A percentile compares a stretch with the other conserved stretches of the same genome.
Conservation (phyloP, 768 basidiomycete genomes). For the Lentinula edodes region DNA sequence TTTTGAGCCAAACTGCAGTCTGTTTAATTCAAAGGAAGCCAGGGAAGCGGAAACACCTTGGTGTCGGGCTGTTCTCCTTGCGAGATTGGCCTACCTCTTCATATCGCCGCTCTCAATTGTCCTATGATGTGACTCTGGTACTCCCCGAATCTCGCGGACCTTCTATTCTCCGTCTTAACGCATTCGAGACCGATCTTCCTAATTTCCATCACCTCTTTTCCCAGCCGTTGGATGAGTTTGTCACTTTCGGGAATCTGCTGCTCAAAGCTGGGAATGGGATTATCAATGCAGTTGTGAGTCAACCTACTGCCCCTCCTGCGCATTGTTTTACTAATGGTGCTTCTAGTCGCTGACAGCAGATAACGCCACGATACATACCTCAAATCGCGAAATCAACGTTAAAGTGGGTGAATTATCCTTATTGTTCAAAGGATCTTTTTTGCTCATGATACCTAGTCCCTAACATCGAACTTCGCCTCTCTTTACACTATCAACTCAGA, state of each 20-base stretch:
- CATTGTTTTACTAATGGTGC: background rate
- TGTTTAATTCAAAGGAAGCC: conserved; percentile 20
- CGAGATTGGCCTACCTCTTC: conserved; percentile 15
- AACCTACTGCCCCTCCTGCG: background rate
- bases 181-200: conserved; percentile 38
- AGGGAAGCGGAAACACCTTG: conserved; percentile 21
- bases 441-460: background rate
- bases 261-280: conserved; percentile 29
- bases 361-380: conserved; percentile 16
- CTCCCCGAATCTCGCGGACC: conserved; percentile 16
- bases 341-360: conserved; percentile 25
- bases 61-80: conserved; percentile 20
- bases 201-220: conserved; percentile 34
- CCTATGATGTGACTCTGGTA: conserved; percentile 18
- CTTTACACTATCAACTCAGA: background rate
- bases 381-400: conserved; percentile 1
- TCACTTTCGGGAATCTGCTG: conserved; percentile 34
- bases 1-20: conserved; percentile 20
- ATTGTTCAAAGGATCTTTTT: background rate
- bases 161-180: conserved; percentile 27
- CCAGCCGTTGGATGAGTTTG: conserved; percentile 23
- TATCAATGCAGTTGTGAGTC: conserved; percentile 29
- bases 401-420: background rate
- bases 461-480: background rate
- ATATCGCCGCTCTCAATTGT: conserved; percentile 1